Evolutionary conservation across 805 yeast genomes (phyloP).

Genomic region (Candida alai): DNA sequence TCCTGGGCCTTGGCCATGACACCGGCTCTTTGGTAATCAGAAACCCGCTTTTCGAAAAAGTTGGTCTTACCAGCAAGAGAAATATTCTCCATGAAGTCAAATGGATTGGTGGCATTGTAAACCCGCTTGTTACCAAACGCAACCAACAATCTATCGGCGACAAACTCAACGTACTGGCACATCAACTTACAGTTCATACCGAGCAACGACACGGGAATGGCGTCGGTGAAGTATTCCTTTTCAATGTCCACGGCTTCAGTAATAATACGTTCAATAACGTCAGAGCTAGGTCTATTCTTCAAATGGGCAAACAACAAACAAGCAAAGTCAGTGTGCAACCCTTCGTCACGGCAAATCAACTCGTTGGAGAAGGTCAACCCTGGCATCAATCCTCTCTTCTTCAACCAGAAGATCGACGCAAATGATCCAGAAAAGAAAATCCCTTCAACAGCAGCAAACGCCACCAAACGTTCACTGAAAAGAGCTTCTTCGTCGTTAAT

Average conservation of each 20-base stretch:
- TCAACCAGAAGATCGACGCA: conserved; percentile 97
- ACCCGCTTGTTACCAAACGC: conserved; percentile 88
- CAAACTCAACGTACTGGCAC: conserved; percentile 98
- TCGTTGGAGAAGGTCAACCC: conserved; percentile 98
- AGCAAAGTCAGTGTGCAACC: conserved; percentile 97
- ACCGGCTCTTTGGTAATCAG: conserved; percentile 99
- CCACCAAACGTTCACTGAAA: conserved; percentile 93
- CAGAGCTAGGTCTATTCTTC: conserved; percentile 79
- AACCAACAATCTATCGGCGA: conserved; percentile 90
- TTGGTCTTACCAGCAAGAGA: conserved; percentile 98
- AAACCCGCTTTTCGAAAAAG: conserved; percentile 97
- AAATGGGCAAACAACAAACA: conserved; percentile 92
- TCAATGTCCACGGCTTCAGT: conserved; percentile 95
- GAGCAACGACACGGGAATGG: conserved; percentile 85
- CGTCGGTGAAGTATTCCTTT: conserved; percentile 91
- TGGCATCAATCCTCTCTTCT: conserved; percentile 98
- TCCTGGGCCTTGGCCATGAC: conserved; percentile 80
- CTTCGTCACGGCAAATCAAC: conserved; percentile 97
- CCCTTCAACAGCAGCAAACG: conserved; percentile 99
- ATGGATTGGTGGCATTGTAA: conserved; percentile 88
- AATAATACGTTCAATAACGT: conserved; percentile 78
- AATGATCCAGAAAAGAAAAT: conserved; percentile 97
- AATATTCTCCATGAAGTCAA: conserved; percentile 98
- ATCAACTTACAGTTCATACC: conserved; percentile 93
- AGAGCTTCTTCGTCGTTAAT: conserved; percentile 82